Evolutionary conservation across 345 rosid genomes (phyloP).

Genomic region (Chamaenerion angustifolium): DNA sequence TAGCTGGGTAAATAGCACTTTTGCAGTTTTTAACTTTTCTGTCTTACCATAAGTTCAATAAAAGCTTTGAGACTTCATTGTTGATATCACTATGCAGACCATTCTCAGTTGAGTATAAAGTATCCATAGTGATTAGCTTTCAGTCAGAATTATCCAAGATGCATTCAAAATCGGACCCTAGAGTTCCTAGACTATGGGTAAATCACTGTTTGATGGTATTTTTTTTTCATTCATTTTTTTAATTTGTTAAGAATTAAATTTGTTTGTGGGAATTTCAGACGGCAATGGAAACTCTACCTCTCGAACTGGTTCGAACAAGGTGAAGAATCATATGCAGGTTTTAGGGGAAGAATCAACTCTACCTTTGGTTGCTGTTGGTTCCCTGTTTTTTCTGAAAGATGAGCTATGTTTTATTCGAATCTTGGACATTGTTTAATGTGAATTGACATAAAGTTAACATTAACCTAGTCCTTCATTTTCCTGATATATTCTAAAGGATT

Average conservation of each 20-base stretch:
- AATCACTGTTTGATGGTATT: constrained; percentile 7
- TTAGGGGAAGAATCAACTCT: not conserved
- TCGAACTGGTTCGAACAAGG: constrained; percentile 60
- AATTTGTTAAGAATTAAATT: not conserved
- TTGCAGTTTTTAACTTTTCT: constrained; percentile 2
- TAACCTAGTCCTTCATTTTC: too few relatives aligned
- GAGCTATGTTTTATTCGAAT: too few relatives aligned
- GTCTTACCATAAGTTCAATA: not conserved
- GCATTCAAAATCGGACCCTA: constrained; percentile 65
- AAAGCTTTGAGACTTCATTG: too few relatives aligned
- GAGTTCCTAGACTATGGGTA: constrained; percentile 89
- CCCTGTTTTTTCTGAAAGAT: too few relatives aligned
- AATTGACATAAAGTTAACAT: too few relatives aligned
- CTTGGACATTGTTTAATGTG: too few relatives aligned
- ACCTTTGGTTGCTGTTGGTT: too few relatives aligned
- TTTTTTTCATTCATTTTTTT: constrained; percentile 2
- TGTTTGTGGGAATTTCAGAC: constrained; percentile 25
- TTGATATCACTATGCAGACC: constrained; percentile 27
- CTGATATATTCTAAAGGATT: too few relatives aligned
- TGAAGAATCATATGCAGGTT: constrained; percentile 11
- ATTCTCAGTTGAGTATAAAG: constrained; percentile 82
- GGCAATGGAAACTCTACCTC: constrained; percentile 73
- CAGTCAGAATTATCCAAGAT: constrained; percentile 48
- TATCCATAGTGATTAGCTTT: constrained; percentile 50
- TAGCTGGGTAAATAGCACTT: constrained; percentile 56